phyloP scores from a whole-genome alignment of 73 alveolate genomes.

The Paramecium sexaurelia region DNA sequence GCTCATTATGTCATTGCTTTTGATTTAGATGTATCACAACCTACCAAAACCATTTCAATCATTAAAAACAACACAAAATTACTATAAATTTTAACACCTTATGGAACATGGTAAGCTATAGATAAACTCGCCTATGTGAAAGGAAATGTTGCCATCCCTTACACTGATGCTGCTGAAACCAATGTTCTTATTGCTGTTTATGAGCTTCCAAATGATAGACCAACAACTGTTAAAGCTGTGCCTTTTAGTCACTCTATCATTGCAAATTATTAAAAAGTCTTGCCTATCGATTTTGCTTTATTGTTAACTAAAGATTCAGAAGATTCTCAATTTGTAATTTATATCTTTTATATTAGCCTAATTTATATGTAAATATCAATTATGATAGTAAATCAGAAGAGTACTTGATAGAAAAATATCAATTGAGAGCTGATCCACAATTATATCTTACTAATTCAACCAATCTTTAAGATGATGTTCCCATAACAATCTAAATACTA shows the following conservation, averaged over 20 bases:
- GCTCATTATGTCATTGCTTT: conserved; percentile 11
- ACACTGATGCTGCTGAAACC: neutral
- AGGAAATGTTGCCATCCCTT: neutral
- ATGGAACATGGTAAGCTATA: neutral
- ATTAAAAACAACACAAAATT: neutral
- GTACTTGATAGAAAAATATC: neutral
- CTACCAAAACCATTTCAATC: neutral
- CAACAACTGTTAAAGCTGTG: neutral
- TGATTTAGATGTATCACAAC: neutral
- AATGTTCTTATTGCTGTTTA: neutral
- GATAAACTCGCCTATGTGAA: neutral
- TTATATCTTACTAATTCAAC: neutral
- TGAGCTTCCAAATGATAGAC: neutral
- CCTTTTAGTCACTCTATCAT: neutral
- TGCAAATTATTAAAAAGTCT: neutral
- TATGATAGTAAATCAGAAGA: neutral
- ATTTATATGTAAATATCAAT: neutral
- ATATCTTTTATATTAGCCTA: neutral
- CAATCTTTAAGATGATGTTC: neutral
- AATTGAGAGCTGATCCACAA: neutral
- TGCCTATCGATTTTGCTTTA: neutral
- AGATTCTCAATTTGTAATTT: neutral
- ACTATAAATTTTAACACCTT: neutral
- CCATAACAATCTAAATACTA: neutral
- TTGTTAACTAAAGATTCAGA: conserved; percentile 1